Base-by-base conservation (phyloP, 768 basidiomycete species). In the Termitomyces sp. region DNA sequence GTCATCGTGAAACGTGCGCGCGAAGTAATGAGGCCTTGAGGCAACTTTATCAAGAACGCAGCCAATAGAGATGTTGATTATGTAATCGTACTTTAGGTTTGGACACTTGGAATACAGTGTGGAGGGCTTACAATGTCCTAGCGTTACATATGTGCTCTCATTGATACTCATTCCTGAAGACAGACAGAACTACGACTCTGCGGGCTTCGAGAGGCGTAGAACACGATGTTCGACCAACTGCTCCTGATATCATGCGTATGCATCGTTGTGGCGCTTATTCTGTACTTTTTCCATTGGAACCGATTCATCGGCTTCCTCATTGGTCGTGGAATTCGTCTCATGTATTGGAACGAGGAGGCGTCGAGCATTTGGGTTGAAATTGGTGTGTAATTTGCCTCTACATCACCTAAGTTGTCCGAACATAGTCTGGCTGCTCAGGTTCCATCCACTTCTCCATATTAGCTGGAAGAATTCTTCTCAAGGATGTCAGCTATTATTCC, bases 231-330 rank as follows among this genome's bases (percentile, higher is more conserved):
- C 50, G 76, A 79, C 71, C 68, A 68, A 43, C 73, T 82, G 51
- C 78, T 93, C 26, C 75, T 91, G 60, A 75, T 86, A 58, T 75
- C 83, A 50, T 87, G 84, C 68, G 69, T 87, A 51, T 80, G 78
- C 64, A 81, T 81, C 49, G 69, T 77, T n/a, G 59, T 76, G 37
- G 78, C 77, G 15, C 72, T 86, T 7, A 71, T 90, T 55, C 73
- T 91, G 59, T 91, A 91, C 71, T 79, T 91, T 60, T 95, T 97
- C 79, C 97, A 89, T 74, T 92, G 89, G 84, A 95, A 94, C 71
- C 83, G 94, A 41, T 74, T 96, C 50, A 69, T 96, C 56, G 93
- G 85, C 0, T 81, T 79, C 54, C 57, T 89, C 54, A 71, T 94
- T 57, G 81, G 85, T 14, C 75, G 84, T 53, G 62, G 81, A 12